A percentile compares a stretch with the other conserved stretches of the same genome.
phyloP scores from a whole-genome alignment of 139 green algal genomes.

The Haematococcus sp. region DNA sequence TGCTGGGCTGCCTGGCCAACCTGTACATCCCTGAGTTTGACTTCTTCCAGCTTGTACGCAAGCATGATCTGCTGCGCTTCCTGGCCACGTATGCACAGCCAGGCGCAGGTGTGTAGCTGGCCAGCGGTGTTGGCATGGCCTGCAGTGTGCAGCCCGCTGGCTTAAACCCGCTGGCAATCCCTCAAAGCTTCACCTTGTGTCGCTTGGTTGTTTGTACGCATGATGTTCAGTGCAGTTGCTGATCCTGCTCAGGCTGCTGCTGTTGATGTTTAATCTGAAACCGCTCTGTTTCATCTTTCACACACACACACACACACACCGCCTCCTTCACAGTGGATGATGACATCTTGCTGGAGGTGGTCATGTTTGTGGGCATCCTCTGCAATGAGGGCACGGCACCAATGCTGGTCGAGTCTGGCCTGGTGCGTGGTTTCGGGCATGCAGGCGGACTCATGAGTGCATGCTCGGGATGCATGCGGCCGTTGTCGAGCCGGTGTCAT shows the following conservation, averaged over 20 bases:
- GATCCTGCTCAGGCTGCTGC: too few relatives aligned
- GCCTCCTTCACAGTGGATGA: constrained; percentile 44
- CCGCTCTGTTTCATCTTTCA: background rate
- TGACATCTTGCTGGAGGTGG: constrained; percentile 73
- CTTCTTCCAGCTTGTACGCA: constrained; percentile 52
- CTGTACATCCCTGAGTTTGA: constrained; percentile 71
- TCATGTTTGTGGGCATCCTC: constrained; percentile 73
- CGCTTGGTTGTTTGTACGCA: too few relatives aligned
- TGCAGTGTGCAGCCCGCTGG: background rate
- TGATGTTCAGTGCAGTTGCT: too few relatives aligned
- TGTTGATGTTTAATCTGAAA: too few relatives aligned
- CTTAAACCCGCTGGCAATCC: too few relatives aligned
- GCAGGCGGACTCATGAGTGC: too few relatives aligned
- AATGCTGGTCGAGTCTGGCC: constrained; percentile 48
- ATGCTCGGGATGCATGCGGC: too few relatives aligned
- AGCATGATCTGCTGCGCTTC: constrained; percentile 68
- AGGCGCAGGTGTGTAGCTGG: constrained; percentile 13
- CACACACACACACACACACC: background rate
- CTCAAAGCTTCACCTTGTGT: too few relatives aligned
- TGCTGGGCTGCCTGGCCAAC: constrained; percentile 77
- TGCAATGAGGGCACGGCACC: constrained; percentile 61
- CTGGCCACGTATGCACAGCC: constrained; percentile 51
- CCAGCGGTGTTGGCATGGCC: background rate
- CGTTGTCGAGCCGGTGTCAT: too few relatives aligned
- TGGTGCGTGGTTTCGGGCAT: constrained; percentile 44